Evolutionary conservation across 805 yeast species (phyloP).

Genomic region (Myxozyma melibiosi): DNA sequence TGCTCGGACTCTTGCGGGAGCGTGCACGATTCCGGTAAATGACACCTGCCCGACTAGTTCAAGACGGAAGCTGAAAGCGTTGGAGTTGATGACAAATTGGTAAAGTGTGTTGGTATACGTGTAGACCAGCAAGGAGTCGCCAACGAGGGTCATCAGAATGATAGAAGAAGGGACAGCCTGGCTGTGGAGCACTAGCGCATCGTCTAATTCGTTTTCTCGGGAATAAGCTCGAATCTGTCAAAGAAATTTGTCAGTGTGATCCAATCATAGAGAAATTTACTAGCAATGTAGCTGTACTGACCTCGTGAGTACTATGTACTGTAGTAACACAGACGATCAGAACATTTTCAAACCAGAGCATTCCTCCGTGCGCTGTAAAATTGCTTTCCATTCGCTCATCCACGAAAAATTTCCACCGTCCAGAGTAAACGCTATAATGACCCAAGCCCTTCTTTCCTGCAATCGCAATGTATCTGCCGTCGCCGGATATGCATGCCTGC

Average conservation of each 20-base stretch:
- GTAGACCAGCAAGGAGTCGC: slow-evolving; percentile 43
- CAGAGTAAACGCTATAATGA: slow-evolving; percentile 46
- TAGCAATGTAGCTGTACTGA: neutral
- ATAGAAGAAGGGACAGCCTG: slow-evolving; percentile 41
- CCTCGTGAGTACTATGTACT: slow-evolving; percentile 31
- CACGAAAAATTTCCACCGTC: slow-evolving; percentile 53
- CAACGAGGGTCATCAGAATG: slow-evolving; percentile 39
- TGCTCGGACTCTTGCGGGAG: slow-evolving; percentile 46
- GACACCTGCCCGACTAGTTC: slow-evolving; percentile 42
- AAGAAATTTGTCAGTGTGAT: neutral
- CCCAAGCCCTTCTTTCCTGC: slow-evolving; percentile 54
- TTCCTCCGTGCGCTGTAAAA: slow-evolving; percentile 44
- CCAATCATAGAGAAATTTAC: neutral
- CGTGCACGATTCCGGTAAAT: slow-evolving; percentile 42
- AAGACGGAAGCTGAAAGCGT: slow-evolving; percentile 33
- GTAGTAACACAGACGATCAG: slow-evolving; percentile 43
- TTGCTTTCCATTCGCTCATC: slow-evolving; percentile 43
- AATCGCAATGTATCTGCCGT: slow-evolving; percentile 53
- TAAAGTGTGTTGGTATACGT: slow-evolving; percentile 39
- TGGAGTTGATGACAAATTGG: slow-evolving; percentile 38
- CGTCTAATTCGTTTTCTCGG: slow-evolving; percentile 42
- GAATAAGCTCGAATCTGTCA: slow-evolving; percentile 44
- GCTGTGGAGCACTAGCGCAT: slow-evolving; percentile 40
- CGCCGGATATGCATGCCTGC: slow-evolving; percentile 49
- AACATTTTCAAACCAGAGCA: slow-evolving; percentile 45